phyloP scores from a whole-genome alignment of 345 rosid species.

The Gossypium herbaceum region DNA sequence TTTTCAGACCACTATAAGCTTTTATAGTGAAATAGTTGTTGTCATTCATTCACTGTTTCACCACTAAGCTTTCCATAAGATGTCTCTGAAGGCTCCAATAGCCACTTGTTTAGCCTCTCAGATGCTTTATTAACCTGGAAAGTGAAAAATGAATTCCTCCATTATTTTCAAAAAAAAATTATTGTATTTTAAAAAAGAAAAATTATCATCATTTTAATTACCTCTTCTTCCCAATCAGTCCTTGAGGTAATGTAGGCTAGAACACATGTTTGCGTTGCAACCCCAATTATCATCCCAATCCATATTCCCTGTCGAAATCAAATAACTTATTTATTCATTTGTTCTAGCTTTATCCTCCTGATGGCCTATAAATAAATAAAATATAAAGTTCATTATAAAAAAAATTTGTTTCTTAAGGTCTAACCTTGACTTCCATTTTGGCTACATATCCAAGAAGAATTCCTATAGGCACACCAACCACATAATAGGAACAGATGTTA shows the following conservation, averaged over 20 bases:
- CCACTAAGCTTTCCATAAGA: not conserved
- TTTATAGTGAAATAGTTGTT: not conserved
- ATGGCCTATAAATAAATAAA: not conserved
- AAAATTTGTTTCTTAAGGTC: not conserved
- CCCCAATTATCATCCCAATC: conserved; percentile 34
- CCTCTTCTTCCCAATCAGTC: conserved; percentile 42
- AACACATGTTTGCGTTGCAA: conserved; percentile 24
- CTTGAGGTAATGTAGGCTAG: conserved; percentile 24
- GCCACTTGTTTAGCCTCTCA: not conserved
- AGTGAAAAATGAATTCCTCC: not conserved
- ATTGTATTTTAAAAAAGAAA: not conserved
- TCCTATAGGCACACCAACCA: conserved; percentile 35
- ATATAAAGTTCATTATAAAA: not conserved
- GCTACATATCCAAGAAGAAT: conserved; percentile 33
- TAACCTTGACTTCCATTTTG: conserved; percentile 30
- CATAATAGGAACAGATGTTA: conserved; percentile 30
- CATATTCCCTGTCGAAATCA: conserved; percentile 28
- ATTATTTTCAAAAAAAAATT: too few relatives aligned
- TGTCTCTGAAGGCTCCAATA: not conserved
- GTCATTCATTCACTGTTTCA: not conserved
- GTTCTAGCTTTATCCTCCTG: not conserved
- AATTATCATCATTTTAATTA: not conserved
- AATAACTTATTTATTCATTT: not conserved
- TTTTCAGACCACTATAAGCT: not conserved
- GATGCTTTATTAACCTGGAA: conserved; percentile 11